Evolutionary conservation across 768 basidiomycete genomes (phyloP).

Genomic region (Trametes cingulata): DNA sequence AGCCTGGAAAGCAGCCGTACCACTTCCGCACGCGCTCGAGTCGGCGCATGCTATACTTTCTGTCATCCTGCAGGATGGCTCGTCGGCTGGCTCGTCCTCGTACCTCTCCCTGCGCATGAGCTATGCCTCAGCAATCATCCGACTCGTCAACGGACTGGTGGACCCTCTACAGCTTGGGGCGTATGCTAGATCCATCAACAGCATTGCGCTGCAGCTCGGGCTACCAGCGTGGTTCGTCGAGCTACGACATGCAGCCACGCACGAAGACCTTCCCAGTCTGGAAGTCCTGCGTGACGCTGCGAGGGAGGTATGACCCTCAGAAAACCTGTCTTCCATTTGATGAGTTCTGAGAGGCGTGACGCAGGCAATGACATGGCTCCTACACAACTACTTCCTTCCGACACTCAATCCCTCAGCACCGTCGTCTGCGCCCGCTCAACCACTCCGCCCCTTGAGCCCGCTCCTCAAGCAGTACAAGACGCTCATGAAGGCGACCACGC

Average conservation of each 20-base stretch:
- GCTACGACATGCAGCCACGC: constrained; percentile 91
- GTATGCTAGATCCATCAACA: constrained; percentile 88
- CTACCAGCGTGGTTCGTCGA: constrained; percentile 90
- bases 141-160: constrained; percentile 93
- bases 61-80: constrained; percentile 56
- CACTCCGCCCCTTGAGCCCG: constrained; percentile 61
- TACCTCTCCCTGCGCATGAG: constrained; percentile 66
- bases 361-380: constrained; percentile 84
- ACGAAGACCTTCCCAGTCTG: constrained; percentile 89
- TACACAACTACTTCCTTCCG: constrained; percentile 83
- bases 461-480: constrained; percentile 74
- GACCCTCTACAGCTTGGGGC: constrained; percentile 89
- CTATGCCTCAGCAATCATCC: constrained; percentile 79
- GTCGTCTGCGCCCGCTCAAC: constrained; percentile 25
- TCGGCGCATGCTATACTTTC: constrained; percentile 65
- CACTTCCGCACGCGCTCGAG: constrained; percentile 82
- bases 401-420: constrained; percentile 61
- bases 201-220: constrained; percentile 83
- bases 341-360: not conserved
- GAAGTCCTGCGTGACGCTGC: constrained; percentile 77
- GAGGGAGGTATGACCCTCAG: constrained; percentile 52
- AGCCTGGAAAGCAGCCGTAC: constrained; percentile 74
- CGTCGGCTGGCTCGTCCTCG: constrained; percentile 8
- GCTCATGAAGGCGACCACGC: constrained; percentile 58
- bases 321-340: not conserved